Evolutionary conservation across 148 eudicot genomes (phyloP), one percentile per base, ranked within the genome.

Genomic region (Camellia granthamiana): DNA sequence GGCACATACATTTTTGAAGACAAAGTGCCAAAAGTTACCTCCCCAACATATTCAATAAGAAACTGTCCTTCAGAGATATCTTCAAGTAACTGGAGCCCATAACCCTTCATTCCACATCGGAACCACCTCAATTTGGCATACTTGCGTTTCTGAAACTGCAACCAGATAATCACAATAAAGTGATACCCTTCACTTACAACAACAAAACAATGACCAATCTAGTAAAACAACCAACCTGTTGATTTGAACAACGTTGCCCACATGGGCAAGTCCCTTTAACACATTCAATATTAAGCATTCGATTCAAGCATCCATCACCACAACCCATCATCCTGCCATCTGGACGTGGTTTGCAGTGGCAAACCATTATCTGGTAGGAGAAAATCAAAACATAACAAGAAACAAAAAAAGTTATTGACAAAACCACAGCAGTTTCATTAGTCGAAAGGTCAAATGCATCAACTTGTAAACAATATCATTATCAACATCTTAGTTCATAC

Each of bases 31-130:
- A 44, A 51, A 80, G 1, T 72, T 89, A 95, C 99, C 99, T 96
- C 99, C 79, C 99, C 99, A 85, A 96, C 93, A 84, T 96, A 96
- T 85, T 96, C 99, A 56, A 96, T 96, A 74, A 96, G 92, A 87
- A 96, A 96, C 77, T 87, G 86, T 75, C 99, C 97, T 84, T 89
- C 85, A 75, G 85, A 82, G 61, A 93, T 84, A 89, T 92, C 86
- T 80, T 96, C 92, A 38, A 75, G 88, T 67, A 88, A 83, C 88
- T 96, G 95, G 82, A 96, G 89, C 76, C 99, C 99, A 79, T 83
- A 90, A 73, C 99, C 99, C 83, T 96, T 96, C 84, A 90, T 96
- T 43, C 99, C 99, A 72, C 95, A 89, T 71, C 89, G 91, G 74
- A 92, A 87, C 82, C 89, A 89, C 80, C 83, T 89, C 73, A 96